A percentile compares a stretch with the other conserved stretches of the same genome.
Conservation (phyloP, 495 filamentous ascomycete genomes). For the Penicillium cinerascens region DNA sequence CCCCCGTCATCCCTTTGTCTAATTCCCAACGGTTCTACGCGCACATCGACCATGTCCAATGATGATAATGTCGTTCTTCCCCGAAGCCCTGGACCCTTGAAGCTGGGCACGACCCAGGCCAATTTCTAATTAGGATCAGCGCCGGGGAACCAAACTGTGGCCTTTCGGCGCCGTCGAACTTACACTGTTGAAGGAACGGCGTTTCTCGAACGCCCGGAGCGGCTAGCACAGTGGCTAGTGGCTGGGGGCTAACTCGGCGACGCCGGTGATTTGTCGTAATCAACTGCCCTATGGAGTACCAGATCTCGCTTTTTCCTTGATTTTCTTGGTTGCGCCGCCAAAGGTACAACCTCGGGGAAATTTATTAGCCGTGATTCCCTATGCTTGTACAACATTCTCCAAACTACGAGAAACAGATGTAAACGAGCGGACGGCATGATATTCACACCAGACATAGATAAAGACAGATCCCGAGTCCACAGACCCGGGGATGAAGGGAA, state of each 20-base stretch:
- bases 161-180: conserved; percentile 1
- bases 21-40: too few species aligned
- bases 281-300: too few species aligned
- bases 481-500: background rate
- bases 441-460: conserved; percentile 9
- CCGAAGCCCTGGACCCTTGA: background rate
- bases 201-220: background rate
- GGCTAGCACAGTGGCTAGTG: background rate
- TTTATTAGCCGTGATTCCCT: background rate
- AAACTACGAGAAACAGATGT: background rate
- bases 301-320: background rate
- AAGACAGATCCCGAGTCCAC: background rate
- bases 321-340: background rate
- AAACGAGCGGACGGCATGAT: conserved; percentile 17
- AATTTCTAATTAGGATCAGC: conserved; percentile 8
- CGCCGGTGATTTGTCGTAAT: background rate
- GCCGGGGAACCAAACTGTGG: conserved; percentile 1
- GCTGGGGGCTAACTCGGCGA: background rate
- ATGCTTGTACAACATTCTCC: background rate
- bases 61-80: too few species aligned
- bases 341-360: background rate
- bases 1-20: background rate
- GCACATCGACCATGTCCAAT: too few species aligned
- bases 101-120: background rate
- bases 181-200: background rate